Base-by-base conservation (phyloP, 306 rosid species). In the Castanospermum australe region DNA sequence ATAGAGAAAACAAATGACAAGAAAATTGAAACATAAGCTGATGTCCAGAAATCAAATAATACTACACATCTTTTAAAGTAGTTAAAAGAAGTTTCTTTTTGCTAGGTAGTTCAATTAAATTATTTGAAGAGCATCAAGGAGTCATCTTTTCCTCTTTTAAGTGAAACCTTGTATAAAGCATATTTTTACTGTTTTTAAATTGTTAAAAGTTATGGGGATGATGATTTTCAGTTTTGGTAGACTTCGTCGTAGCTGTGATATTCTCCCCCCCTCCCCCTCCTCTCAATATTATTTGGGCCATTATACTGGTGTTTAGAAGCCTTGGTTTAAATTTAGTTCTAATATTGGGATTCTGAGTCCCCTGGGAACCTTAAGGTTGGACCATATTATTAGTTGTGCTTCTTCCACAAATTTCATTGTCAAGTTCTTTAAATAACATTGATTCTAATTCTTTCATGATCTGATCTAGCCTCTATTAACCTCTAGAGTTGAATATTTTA, bases 391-490 rank as follows among this genome's bases (percentile, higher is more conserved):
- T 79, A 69, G 73, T 73, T 52, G 35, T 55, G 44, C 30, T 79
- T 30, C 52, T 71, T 73, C 30, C 41, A 67, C 79, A 75, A 30
- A 54, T 81, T 65, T 73, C 28, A 35, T 45, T 71, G 75, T 77
- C 75, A 52, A 79, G 10, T 59, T 68, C 24, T 36, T 70, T 44
- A 70, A 70, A 35, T 79, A 61, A 22, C 65, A 6, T 71, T 50
- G 63, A 71, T 71, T 60, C 35, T 79, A 69, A n/a, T 69, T 62
- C 54, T 35, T 69, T 70, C 71, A 45, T 79, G 65, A 69, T 70
- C 75, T 77, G 42, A 66, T 54, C 83, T 79, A 57, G 65, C 77
- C 83, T 59, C 77, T 79, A 22, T 70, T 70, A 42, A 78, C 62
- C 72, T 69, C 57, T 78, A 62, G 83, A 71, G 71, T 66, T 56